Percentiles rank a stretch among this genome's conserved stretches.
Conservation (phyloP, 768 basidiomycete species). For the Melanogaster broomeanus region DNA sequence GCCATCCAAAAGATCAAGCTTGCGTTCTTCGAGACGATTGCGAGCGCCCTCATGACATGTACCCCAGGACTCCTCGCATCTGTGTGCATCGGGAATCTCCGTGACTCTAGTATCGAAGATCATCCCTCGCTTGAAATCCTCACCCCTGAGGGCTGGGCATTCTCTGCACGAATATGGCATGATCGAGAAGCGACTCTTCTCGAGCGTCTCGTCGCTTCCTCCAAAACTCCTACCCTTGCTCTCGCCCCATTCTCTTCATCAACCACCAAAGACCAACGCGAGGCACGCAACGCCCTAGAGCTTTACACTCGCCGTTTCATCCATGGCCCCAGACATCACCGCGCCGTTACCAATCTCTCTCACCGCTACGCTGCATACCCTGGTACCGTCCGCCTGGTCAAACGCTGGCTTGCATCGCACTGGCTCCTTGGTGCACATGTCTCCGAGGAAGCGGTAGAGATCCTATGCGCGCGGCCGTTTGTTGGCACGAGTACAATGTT, state of each 20-base stretch:
- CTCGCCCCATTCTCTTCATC: background rate
- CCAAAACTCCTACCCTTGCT: conserved; percentile 26
- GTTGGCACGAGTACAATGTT: conserved; percentile 44
- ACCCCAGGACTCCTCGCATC: conserved; percentile 52
- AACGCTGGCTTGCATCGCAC: conserved; percentile 92
- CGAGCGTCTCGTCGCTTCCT: conserved; percentile 58
- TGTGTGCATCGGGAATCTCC: conserved; percentile 59
- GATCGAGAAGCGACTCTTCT: conserved; percentile 82
- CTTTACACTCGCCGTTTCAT: conserved; percentile 72
- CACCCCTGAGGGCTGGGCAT: conserved; percentile 84
- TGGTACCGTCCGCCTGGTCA: conserved; percentile 83
- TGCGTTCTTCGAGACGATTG: conserved; percentile 86
- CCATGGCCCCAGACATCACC: conserved; percentile 82
- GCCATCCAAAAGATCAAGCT: conserved; percentile 95
- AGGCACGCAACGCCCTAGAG: conserved; percentile 57
- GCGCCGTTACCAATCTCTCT: conserved; percentile 74
- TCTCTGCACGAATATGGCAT: conserved; percentile 81
- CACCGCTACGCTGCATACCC: conserved; percentile 82
- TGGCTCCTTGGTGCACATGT: conserved; percentile 80
- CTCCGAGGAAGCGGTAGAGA: conserved; percentile 77
- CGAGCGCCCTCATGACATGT: conserved; percentile 56
- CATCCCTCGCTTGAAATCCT: conserved; percentile 73
- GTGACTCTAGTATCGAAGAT: conserved; percentile 63
- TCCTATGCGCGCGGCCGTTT: conserved; percentile 82
- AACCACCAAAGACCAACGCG: conserved; percentile 46